phyloP scores from a whole-genome alignment of 208 protist genomes.

The Leishmania lainsoni region DNA sequence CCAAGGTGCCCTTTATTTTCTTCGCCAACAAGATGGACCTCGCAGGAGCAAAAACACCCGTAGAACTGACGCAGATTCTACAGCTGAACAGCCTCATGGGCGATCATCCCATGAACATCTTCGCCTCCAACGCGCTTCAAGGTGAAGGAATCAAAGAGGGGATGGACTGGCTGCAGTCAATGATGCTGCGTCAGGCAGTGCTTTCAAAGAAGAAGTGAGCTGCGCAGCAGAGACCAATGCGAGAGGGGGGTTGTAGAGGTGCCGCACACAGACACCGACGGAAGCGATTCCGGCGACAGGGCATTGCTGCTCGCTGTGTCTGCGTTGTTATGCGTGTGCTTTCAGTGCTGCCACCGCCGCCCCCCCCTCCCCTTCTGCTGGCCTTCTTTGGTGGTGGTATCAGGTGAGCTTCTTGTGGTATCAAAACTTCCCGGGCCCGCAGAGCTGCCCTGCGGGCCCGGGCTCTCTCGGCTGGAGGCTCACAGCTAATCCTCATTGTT shows the following conservation, averaged over 20 bases:
- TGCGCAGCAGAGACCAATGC: neutral
- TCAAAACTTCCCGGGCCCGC: neutral
- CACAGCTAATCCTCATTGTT: neutral
- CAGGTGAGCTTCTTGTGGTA: neutral
- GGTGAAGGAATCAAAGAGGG: slow-evolving; percentile 73
- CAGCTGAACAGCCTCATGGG: slow-evolving; percentile 66
- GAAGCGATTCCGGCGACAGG: neutral
- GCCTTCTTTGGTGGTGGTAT: neutral
- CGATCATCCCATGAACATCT: slow-evolving; percentile 86
- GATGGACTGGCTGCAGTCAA: slow-evolving; percentile 70
- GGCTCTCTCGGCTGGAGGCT: too few relatives aligned
- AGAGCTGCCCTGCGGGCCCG: too few relatives aligned
- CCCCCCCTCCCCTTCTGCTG: neutral
- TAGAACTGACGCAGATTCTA: slow-evolving; percentile 84
- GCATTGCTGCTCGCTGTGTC: neutral
- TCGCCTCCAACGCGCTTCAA: slow-evolving; percentile 72
- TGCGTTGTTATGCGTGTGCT: neutral
- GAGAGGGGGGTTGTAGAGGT: neutral
- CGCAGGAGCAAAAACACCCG: slow-evolving; percentile 68
- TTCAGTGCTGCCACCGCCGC: neutral
- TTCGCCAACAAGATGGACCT: slow-evolving; percentile 95
- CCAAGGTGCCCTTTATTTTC: slow-evolving; percentile 75
- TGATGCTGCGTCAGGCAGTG: slow-evolving; percentile 44
- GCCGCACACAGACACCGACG: neutral
- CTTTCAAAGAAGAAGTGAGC: slow-evolving; percentile 38